A percentile compares a stretch with the other conserved stretches of the same genome.
Evolutionary conservation across 75 land plant species (phyloP).

Genomic region (Sequoia sempervirens): DNA sequence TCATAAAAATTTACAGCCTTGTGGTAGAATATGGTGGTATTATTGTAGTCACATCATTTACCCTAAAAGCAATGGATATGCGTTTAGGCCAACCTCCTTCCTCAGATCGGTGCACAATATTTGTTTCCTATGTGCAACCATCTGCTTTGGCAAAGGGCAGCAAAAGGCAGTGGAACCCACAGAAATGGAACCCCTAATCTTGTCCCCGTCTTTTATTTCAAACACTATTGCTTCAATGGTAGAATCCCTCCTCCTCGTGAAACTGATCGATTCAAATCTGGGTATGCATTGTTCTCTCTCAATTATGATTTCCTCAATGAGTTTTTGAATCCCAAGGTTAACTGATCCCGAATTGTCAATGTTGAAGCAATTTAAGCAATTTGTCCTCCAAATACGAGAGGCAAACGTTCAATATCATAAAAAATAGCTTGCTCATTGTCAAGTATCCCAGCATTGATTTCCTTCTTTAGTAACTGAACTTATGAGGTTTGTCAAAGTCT

Average conservation of each 20-base stretch:
- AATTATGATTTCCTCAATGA: too few relatives aligned
- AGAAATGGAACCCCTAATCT: slow-evolving; percentile 31
- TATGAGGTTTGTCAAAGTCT: slow-evolving; percentile 15
- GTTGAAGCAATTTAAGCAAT: too few relatives aligned
- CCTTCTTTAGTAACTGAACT: slow-evolving; percentile 5
- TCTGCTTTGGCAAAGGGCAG: slow-evolving; percentile 25
- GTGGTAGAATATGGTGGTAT: slow-evolving; percentile 19
- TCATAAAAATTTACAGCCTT: too few relatives aligned
- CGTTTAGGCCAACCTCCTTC: slow-evolving; percentile 27
- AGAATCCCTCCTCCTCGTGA: slow-evolving; percentile 30
- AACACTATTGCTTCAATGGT: slow-evolving; percentile 45
- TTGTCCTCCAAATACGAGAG: too few relatives aligned
- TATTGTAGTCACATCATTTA: slow-evolving; percentile 1
- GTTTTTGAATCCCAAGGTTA: too few relatives aligned
- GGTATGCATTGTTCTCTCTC: too few relatives aligned
- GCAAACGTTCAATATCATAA: too few relatives aligned
- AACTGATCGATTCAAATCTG: slow-evolving; percentile 33
- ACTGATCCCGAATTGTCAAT: too few relatives aligned
- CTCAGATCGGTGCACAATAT: slow-evolving; percentile 21
- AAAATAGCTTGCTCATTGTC: too few relatives aligned
- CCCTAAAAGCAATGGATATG: slow-evolving; percentile 20
- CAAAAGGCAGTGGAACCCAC: slow-evolving; percentile 24
- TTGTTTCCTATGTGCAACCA: slow-evolving; percentile 22
- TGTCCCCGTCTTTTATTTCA: slow-evolving; percentile 39
- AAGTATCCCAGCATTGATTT: too few relatives aligned